Conservation (phyloP, 1,284 basidiomycete genomes). For the Ustilago sp. region DNA sequence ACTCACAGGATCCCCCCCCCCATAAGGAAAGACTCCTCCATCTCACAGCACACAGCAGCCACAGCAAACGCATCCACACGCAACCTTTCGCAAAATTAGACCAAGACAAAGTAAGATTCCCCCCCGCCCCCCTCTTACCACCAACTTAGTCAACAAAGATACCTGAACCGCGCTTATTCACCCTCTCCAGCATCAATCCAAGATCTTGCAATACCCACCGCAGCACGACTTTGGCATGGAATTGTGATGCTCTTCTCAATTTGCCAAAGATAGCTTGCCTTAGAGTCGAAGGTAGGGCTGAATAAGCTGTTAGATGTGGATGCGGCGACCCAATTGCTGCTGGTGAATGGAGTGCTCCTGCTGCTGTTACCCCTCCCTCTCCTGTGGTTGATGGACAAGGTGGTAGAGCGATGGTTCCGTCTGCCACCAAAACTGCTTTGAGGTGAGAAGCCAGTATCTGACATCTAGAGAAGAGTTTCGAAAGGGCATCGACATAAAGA, state of each 20-base stretch:
- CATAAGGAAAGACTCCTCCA: no score
- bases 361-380: not conserved
- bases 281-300: constrained; percentile 71
- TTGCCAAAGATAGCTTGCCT: constrained; percentile 79
- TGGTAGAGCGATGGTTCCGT: constrained; percentile 7
- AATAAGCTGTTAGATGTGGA: constrained; percentile 21
- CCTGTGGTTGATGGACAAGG: not conserved
- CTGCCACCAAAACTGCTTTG: constrained; percentile 9
- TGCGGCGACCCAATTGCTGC: constrained; percentile 17
- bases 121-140: not conserved
- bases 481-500: constrained; percentile 15
- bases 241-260: constrained; percentile 84
- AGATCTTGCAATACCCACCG: constrained; percentile 86
- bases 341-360: constrained; percentile 7
- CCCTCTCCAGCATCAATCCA: constrained; percentile 77
- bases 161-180: constrained; percentile 73
- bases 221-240: constrained; percentile 87
- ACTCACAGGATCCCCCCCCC: no score
- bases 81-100: not conserved
- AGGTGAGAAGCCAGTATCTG: constrained; percentile 14
- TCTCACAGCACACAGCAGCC: no score
- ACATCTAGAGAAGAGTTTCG: not conserved
- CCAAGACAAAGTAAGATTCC: not conserved
- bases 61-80: not conserved
- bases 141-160: constrained; percentile 7